phyloP scores from a whole-genome alignment of 257 asterid species.

The Lavandula angustifolia region DNA sequence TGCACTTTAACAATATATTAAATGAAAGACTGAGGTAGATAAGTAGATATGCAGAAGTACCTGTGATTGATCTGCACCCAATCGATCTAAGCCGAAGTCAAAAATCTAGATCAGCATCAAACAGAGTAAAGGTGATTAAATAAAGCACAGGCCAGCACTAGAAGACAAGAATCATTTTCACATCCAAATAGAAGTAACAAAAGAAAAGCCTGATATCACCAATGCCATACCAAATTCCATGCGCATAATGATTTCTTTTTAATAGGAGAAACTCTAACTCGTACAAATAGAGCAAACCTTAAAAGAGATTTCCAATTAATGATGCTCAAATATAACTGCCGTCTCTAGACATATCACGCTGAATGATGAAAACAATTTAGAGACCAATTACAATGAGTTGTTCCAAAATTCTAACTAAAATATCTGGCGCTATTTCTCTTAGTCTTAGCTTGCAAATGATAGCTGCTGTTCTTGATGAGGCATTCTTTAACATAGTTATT shows the following conservation, averaged over 20 bases:
- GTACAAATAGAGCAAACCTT: slow-evolving; percentile 18
- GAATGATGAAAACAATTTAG: slow-evolving; percentile 12
- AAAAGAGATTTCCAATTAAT: slow-evolving; percentile 11
- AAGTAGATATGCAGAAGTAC: slow-evolving; percentile 43
- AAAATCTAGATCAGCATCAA: slow-evolving; percentile 65
- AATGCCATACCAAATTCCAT: not conserved
- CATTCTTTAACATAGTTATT: slow-evolving; percentile 11
- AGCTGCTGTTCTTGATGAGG: not conserved
- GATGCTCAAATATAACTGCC: slow-evolving; percentile 20
- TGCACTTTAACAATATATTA: not conserved
- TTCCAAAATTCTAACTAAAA: slow-evolving; percentile 12
- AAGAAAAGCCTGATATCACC: slow-evolving; percentile 13
- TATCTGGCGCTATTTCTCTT: slow-evolving; percentile 5
- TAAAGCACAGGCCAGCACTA: slow-evolving; percentile 28
- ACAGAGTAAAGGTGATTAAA: slow-evolving; percentile 35
- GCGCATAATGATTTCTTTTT: not conserved
- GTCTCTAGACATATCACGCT: slow-evolving; percentile 1
- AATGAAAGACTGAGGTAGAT: slow-evolving; percentile 10
- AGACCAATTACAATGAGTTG: slow-evolving; percentile 22
- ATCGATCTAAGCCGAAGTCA: slow-evolving; percentile 93
- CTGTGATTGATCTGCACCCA: slow-evolving; percentile 97
- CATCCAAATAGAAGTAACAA: not conserved
- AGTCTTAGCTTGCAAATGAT: slow-evolving; percentile 17
- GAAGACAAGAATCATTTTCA: slow-evolving; percentile 24
- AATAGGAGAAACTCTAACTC: not conserved